Evolutionary conservation across 306 rosid species (phyloP).

Genomic region (Vigna nakashimae): DNA sequence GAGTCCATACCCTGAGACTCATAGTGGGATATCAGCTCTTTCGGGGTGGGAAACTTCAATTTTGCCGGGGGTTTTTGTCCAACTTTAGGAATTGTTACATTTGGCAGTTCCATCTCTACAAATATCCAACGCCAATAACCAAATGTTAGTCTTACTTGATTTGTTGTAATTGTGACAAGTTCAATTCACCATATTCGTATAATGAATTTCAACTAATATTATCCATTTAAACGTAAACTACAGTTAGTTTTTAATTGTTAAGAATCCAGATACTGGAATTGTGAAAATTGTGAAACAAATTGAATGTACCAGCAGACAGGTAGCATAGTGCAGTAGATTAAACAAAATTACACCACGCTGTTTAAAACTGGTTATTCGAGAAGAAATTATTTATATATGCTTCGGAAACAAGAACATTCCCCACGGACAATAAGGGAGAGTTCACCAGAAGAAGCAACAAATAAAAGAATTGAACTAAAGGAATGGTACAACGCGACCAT

Average conservation of each 20-base stretch:
- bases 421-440: slow-evolving; percentile 49
- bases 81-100: not conserved
- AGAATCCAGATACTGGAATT: not conserved
- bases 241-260: not conserved
- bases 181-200: not conserved
- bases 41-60: slow-evolving; percentile 64
- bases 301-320: slow-evolving; percentile 89
- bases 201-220: not conserved
- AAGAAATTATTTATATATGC: slow-evolving; percentile 57
- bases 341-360: slow-evolving; percentile 60
- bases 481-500: slow-evolving; percentile 54
- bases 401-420: slow-evolving; percentile 88
- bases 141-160: not conserved
- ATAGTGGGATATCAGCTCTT: slow-evolving; percentile 77
- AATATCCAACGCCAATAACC: not conserved
- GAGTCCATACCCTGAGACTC: slow-evolving; percentile 81
- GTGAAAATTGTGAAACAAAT: not conserved
- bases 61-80: slow-evolving; percentile 18
- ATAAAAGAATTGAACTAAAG: not conserved
- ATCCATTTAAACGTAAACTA: not conserved
- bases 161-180: not conserved
- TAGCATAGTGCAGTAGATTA: slow-evolving; percentile 64
- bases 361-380: slow-evolving; percentile 65
- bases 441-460: slow-evolving; percentile 90
- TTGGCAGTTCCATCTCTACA: slow-evolving; percentile 41